Conservation (phyloP, 2,329 filamentous ascomycete genomes). For the Thyridium curvatum region DNA sequence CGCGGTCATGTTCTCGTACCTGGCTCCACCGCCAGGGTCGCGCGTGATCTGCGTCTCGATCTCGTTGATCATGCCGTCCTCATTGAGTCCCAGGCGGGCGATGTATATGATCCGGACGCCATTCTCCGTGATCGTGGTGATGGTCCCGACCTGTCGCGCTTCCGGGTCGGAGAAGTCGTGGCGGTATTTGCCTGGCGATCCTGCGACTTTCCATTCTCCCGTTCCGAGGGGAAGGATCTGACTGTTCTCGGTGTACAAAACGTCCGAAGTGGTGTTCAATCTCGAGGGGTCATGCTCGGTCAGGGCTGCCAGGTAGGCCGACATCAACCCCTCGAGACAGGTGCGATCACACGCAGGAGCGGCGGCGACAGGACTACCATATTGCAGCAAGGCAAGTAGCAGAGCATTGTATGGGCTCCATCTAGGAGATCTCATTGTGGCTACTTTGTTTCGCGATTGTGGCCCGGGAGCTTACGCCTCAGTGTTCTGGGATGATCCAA, state of each 20-base stretch:
- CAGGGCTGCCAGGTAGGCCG: slow-evolving; percentile 1
- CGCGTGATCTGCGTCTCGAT: slow-evolving; percentile 7
- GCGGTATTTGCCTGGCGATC: slow-evolving; percentile 4
- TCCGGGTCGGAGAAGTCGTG: slow-evolving; percentile 5
- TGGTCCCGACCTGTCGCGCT: slow-evolving; percentile 5
- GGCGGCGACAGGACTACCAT: too few relatives aligned
- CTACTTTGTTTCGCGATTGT: too few relatives aligned
- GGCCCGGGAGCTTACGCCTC: too few relatives aligned
- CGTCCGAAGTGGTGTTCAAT: slow-evolving; percentile 1
- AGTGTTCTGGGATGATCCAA: too few relatives aligned
- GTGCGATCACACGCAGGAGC: background rate
- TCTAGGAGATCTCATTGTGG: too few relatives aligned
- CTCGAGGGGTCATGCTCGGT: slow-evolving; percentile 1
- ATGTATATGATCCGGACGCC: slow-evolving; percentile 6
- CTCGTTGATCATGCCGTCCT: slow-evolving; percentile 2
- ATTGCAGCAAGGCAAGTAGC: too few relatives aligned
- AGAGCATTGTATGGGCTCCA: too few relatives aligned
- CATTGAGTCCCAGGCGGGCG: slow-evolving; percentile 2
- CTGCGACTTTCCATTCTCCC: slow-evolving; percentile 3
- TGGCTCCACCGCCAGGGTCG: slow-evolving; percentile 2
- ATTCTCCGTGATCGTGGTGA: slow-evolving; percentile 6
- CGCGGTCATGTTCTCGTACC: slow-evolving; percentile 3
- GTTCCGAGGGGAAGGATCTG: slow-evolving; percentile 5
- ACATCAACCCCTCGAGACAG: slow-evolving; percentile 2
- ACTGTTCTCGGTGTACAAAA: slow-evolving; percentile 4